Percentiles rank a stretch among this genome's conserved stretches.
These are phyloP conservation scores for Antrodiella citrinella DNA, from an alignment of 768 basidiomycete genomes.

Conservation along the genomic window DNA sequence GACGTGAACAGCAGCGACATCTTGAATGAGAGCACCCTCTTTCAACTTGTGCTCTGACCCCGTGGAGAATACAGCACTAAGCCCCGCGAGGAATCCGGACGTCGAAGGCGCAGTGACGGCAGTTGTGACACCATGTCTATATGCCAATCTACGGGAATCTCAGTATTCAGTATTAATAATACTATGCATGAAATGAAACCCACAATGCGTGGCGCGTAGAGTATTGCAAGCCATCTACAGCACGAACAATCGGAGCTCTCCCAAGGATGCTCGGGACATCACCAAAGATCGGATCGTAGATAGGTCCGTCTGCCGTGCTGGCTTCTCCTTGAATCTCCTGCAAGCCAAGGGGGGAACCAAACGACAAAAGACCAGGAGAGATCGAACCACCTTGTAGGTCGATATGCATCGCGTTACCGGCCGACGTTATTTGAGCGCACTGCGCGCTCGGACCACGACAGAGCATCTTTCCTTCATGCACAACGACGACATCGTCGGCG, in stretches of 20 bases:
- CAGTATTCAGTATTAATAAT: no score
- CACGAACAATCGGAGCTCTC: slow-evolving; percentile 42
- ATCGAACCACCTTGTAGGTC: slow-evolving; percentile 62
- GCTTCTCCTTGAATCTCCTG: slow-evolving; percentile 52
- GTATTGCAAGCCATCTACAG: slow-evolving; percentile 57
- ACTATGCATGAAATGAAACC: no score
- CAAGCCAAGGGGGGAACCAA: slow-evolving; percentile 55
- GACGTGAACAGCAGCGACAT: slow-evolving; percentile 32
- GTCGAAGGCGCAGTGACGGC: slow-evolving; percentile 30
- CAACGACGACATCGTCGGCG: slow-evolving; percentile 30
- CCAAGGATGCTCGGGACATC: slow-evolving; percentile 34
- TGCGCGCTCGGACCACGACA: slow-evolving; percentile 30
- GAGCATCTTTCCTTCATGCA: slow-evolving; percentile 44
- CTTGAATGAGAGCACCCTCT: slow-evolving; percentile 34
- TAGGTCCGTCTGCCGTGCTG: slow-evolving; percentile 54
- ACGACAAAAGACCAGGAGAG: slow-evolving; percentile 53
- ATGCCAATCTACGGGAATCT: slow-evolving; percentile 34
- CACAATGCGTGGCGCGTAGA: slow-evolving; percentile 25
- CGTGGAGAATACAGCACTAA: slow-evolving; percentile 35
- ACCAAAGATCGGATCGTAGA: slow-evolving; percentile 37
- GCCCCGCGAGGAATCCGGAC: slow-evolving; percentile 27
- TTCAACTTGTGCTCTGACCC: slow-evolving; percentile 33
- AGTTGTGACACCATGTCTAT: slow-evolving; percentile 38
- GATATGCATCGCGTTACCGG: slow-evolving; percentile 20
- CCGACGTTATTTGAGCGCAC: slow-evolving; percentile 5